A percentile compares a stretch with the other conserved stretches of the same genome.
Conservation (phyloP, 345 rosid species). For the Lepidium aucheri region DNA sequence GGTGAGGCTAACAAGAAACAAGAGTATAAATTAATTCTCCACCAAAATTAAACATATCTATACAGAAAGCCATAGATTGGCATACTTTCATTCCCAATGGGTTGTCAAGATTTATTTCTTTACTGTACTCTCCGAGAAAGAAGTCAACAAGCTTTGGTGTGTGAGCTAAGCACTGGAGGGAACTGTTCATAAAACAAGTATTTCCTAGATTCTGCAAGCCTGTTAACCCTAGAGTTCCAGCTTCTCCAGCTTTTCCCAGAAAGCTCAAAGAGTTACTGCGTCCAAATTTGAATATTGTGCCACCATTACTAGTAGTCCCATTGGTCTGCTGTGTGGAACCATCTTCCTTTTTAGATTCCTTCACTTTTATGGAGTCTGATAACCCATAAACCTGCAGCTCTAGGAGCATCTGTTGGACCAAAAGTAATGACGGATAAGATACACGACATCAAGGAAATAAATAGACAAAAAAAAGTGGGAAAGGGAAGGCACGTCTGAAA, state of each 20-base stretch:
- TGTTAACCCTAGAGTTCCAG: slow-evolving; percentile 87
- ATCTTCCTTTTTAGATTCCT: slow-evolving; percentile 76
- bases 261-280: slow-evolving; percentile 37
- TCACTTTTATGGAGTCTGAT: slow-evolving; percentile 74
- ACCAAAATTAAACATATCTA: neutral
- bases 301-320: slow-evolving; percentile 40
- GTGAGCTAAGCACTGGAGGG: slow-evolving; percentile 95
- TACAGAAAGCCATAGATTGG: slow-evolving; percentile 10
- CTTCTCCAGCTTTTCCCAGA: slow-evolving; percentile 68
- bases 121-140: slow-evolving; percentile 82
- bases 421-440: slow-evolving; percentile 13
- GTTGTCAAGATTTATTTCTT: slow-evolving; percentile 81
- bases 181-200: slow-evolving; percentile 98
- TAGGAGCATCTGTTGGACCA: slow-evolving; percentile 52
- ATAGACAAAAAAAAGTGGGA: neutral
- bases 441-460: neutral
- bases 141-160: slow-evolving; percentile 96
- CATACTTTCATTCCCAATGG: slow-evolving; percentile 96
- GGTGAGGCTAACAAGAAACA: slow-evolving; percentile 10
- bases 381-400: slow-evolving; percentile 96
- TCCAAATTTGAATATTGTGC: slow-evolving; percentile 35
- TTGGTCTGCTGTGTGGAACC: slow-evolving; percentile 36
- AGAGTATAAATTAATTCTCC: neutral
- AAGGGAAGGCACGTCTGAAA: neutral
- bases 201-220: slow-evolving; percentile 98